A percentile compares a stretch with the other conserved stretches of the same genome.
Evolutionary conservation across 768 basidiomycete species (phyloP).

Genomic region (Piloderma croceum): DNA sequence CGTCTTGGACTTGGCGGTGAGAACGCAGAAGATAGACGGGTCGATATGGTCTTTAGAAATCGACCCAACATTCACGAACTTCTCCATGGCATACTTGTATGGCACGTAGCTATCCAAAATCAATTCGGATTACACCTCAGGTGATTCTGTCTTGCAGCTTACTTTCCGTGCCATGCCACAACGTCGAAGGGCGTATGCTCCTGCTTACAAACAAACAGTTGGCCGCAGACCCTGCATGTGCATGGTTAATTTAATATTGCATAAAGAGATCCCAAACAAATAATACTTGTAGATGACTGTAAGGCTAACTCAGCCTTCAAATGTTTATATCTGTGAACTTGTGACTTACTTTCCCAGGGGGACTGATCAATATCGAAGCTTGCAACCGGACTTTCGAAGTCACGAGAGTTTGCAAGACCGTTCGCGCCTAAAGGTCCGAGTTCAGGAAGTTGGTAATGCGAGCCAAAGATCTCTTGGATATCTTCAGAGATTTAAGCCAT

Average conservation of each 20-base stretch:
- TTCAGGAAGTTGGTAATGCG: constrained; percentile 58
- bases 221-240: constrained; percentile 45
- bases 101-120: constrained; percentile 64
- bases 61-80: constrained; percentile 57
- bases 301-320: not conserved
- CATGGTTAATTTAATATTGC: no score
- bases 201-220: constrained; percentile 48
- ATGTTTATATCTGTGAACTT: no score
- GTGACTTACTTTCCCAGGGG: constrained; percentile 50
- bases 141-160: no score
- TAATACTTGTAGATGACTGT: constrained; percentile 48
- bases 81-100: constrained; percentile 61
- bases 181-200: constrained; percentile 69
- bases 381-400: constrained; percentile 62
- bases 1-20: constrained; percentile 60
- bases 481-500: constrained; percentile 28
- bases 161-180: constrained; percentile 69
- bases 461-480: constrained; percentile 59
- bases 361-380: constrained; percentile 61
- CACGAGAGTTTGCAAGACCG: constrained; percentile 60
- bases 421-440: constrained; percentile 61
- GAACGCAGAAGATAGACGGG: constrained; percentile 63
- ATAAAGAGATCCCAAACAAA: no score
- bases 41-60: constrained; percentile 68
- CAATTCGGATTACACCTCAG: no score